phyloP scores from a whole-genome alignment of 352 stramenopile species.

The Lagenidium sp. region DNA sequence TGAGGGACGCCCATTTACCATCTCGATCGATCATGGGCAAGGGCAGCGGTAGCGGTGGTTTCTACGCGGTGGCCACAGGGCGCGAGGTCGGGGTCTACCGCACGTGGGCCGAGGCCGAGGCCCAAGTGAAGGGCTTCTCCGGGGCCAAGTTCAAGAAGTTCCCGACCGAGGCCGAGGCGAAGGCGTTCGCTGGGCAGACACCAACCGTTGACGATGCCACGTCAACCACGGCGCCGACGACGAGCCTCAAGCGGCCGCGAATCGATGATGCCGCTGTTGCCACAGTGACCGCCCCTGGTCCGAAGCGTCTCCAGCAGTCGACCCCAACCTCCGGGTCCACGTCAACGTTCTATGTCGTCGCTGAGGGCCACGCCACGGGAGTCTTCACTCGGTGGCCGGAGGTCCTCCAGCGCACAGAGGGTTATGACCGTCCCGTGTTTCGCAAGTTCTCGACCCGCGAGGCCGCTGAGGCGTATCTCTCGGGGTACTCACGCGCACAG shows the following conservation, averaged over 20 bases:
- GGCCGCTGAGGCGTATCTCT: conserved; percentile 16
- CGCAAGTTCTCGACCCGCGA: conserved; percentile 20
- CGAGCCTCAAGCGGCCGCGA: conserved; percentile 4
- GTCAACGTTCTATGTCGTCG: conserved; percentile 21
- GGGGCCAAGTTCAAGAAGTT: conserved; percentile 63
- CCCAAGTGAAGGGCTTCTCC: conserved; percentile 46
- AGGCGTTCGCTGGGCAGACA: conserved; percentile 26
- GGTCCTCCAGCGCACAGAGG: conserved; percentile 20
- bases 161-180: conserved; percentile 28
- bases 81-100: conserved; percentile 43
- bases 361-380: conserved; percentile 23
- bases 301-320: not conserved
- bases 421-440: conserved; percentile 13
- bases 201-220: not conserved
- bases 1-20: too few species aligned
- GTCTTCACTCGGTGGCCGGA: conserved; percentile 26
- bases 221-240: not conserved
- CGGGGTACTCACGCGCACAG: conserved; percentile 7
- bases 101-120: conserved; percentile 34
- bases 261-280: not conserved
- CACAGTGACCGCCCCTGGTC: conserved; percentile 1
- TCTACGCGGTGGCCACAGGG: conserved; percentile 53
- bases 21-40: too few species aligned
- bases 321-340: conserved; percentile 1
- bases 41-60: conserved; percentile 15